Evolutionary conservation across 371 early-diverging fungal genomes (phyloP), one percentile per base, ranked within the genome.

Genomic region (Cokeromyces recurvatus): DNA sequence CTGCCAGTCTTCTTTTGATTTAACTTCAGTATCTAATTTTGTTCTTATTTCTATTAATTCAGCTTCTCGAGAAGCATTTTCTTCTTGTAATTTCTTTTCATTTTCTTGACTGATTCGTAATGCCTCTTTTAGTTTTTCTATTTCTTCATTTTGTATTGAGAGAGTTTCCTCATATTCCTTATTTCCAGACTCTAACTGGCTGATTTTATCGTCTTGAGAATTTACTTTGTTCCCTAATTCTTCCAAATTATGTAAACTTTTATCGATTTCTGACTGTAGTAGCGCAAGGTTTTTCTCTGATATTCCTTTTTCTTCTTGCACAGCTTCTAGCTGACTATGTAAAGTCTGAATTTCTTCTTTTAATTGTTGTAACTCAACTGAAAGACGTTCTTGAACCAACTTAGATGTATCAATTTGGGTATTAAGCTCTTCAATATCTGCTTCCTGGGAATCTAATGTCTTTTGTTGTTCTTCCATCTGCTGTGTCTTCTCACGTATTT

Each of bases 371-470:
- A 53, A 31, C 5, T 53, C 47, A 1, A 34, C 10, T 0, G 14
- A 23, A 9, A 42, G 27, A 8, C 43, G 34, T 11, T 49, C 44
- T 15, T 51, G 40, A 3, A 35, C 50, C 16, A 43, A 35, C 24
- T 40, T 49, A 0, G 49, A 32, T 2, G 43, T 41, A 11, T 56
- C 57, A 3, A 41, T 44, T 24, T 56, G 32, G 1, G 38, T 39
- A 4, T 14, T 12, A 3, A 55, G 38, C 4, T 40, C 24, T 2
- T 49, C 50, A 11, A 50, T 46, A 4, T 50, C 37, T 35, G 91
- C 90, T 20, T 81, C 49, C 43, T 92, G 85, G 25, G 62, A 51
- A 20, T 44, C 40, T 9, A 34, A 9, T 0, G 0, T 22, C 16
- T 34, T 46, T 29, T 47, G 32, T 2, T 39, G 44, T n/a, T 45